These are phyloP conservation scores for Kregervanrija delftensis DNA, from an alignment of 805 yeast genomes.

Conservation along the genomic window DNA sequence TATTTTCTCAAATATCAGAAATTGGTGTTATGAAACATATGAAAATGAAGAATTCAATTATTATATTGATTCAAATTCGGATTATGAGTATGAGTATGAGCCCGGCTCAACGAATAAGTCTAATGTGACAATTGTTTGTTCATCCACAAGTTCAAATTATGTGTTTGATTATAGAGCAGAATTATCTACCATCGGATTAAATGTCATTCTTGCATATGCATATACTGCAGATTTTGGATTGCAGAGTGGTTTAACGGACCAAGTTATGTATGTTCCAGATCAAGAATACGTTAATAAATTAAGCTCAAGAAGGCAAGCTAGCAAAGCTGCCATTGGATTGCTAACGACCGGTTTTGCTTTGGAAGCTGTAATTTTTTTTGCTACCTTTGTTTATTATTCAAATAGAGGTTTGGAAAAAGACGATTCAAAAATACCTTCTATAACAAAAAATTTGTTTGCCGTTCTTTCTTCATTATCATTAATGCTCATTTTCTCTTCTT, in stretches of 20 bases:
- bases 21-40: slow-evolving; percentile 41
- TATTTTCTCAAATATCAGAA: slow-evolving; percentile 33
- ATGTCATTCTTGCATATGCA: slow-evolving; percentile 43
- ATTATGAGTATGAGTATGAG: background rate
- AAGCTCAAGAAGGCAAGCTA: slow-evolving; percentile 13
- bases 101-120: background rate
- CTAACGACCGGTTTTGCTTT: slow-evolving; percentile 23
- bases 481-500: slow-evolving; percentile 26
- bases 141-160: slow-evolving; percentile 13
- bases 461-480: slow-evolving; percentile 30
- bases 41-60: slow-evolving; percentile 11
- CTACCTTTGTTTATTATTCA: slow-evolving; percentile 32
- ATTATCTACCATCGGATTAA: slow-evolving; percentile 33
- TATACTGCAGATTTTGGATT: slow-evolving; percentile 15
- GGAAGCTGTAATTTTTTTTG: slow-evolving; percentile 25
- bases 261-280: slow-evolving; percentile 18
- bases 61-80: slow-evolving; percentile 1
- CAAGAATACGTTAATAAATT: slow-evolving; percentile 18
- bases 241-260: too few relatives aligned
- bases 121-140: slow-evolving; percentile 14
- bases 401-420: slow-evolving; percentile 29
- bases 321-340: slow-evolving; percentile 25
- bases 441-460: slow-evolving; percentile 32
- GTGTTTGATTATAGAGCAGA: slow-evolving; percentile 41
- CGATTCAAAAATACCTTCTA: slow-evolving; percentile 26